Evolutionary conservation across 352 stramenopile species (phyloP).

Genomic region (Phytophthora pinifolia): DNA sequence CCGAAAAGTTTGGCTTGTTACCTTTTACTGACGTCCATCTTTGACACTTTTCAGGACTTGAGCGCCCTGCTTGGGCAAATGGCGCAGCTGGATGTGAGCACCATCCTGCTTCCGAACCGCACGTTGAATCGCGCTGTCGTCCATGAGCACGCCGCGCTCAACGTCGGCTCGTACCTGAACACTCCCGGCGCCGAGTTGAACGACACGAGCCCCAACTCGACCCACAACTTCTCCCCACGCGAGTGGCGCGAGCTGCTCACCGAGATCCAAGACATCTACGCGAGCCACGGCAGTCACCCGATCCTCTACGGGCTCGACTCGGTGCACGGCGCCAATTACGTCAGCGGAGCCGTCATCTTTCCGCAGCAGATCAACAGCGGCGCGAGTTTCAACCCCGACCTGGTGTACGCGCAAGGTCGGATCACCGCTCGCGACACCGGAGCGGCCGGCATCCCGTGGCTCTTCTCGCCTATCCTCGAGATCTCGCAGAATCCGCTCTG

Average conservation of each 20-base stretch:
- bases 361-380: slow-evolving; percentile 89
- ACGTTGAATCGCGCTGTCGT: slow-evolving; percentile 67
- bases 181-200: slow-evolving; percentile 41
- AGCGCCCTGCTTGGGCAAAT: slow-evolving; percentile 86
- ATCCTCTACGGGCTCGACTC: slow-evolving; percentile 90
- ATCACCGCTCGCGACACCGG: slow-evolving; percentile 85
- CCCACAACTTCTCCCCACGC: slow-evolving; percentile 49
- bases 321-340: slow-evolving; percentile 90
- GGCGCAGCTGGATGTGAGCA: slow-evolving; percentile 89
- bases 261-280: slow-evolving; percentile 78
- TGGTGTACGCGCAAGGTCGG: slow-evolving; percentile 63
- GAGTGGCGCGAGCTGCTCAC: slow-evolving; percentile 78
- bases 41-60: slow-evolving; percentile 23
- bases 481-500: slow-evolving; percentile 89
- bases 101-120: slow-evolving; percentile 65
- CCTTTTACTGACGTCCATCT: background rate
- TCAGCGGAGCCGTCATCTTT: slow-evolving; percentile 81
- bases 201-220: slow-evolving; percentile 25
- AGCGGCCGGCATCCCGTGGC: slow-evolving; percentile 88
- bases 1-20: background rate
- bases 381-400: slow-evolving; percentile 83
- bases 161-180: slow-evolving; percentile 91
- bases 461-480: slow-evolving; percentile 90
- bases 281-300: slow-evolving; percentile 54
- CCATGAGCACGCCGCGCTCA: slow-evolving; percentile 66